A percentile compares a stretch with the other conserved stretches of the same genome.
These are phyloP conservation scores for Bryoerythrophyllum caledonicum DNA, from an alignment of 225 moss, liverwort and hornwort genomes.

Conservation along the genomic window DNA sequence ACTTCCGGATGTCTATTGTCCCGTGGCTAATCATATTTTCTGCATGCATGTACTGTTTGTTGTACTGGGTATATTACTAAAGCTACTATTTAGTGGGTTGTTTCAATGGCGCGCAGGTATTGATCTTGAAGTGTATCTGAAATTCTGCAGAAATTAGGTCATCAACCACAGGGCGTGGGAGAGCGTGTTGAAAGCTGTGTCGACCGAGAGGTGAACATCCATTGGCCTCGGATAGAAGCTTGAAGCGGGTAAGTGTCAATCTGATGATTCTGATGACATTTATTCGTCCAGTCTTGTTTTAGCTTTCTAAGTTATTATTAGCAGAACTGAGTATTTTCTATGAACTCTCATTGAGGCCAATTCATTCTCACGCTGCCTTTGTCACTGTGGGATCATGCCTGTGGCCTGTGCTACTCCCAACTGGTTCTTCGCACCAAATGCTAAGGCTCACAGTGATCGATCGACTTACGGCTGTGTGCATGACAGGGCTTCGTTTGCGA, in stretches of 20 bases:
- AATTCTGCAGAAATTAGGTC: conserved; percentile 39
- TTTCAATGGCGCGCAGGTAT: neutral
- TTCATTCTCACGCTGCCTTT: too few relatives aligned
- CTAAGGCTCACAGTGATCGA: neutral
- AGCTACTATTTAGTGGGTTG: neutral
- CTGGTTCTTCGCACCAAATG: neutral
- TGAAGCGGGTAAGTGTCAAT: conserved; percentile 41
- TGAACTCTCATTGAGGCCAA: neutral
- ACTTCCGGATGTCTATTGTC: too few relatives aligned
- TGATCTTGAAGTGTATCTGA: conserved; percentile 27
- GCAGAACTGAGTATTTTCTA: neutral
- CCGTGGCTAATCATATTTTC: too few relatives aligned
- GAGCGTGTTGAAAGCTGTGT: conserved; percentile 59
- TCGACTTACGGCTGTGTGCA: neutral
- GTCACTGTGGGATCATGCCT: neutral
- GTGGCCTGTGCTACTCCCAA: neutral
- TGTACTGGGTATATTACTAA: neutral
- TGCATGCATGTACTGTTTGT: too few relatives aligned
- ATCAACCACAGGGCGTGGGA: conserved; percentile 77
- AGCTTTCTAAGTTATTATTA: neutral
- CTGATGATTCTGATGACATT: neutral
- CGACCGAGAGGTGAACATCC: conserved; percentile 53
- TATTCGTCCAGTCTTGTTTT: neutral
- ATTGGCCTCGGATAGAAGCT: conserved; percentile 54
- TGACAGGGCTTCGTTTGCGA: conserved; percentile 64